These are phyloP conservation scores for Phytophthora fragariae DNA, from an alignment of 352 stramenopile genomes.

Conservation along the genomic window DNA sequence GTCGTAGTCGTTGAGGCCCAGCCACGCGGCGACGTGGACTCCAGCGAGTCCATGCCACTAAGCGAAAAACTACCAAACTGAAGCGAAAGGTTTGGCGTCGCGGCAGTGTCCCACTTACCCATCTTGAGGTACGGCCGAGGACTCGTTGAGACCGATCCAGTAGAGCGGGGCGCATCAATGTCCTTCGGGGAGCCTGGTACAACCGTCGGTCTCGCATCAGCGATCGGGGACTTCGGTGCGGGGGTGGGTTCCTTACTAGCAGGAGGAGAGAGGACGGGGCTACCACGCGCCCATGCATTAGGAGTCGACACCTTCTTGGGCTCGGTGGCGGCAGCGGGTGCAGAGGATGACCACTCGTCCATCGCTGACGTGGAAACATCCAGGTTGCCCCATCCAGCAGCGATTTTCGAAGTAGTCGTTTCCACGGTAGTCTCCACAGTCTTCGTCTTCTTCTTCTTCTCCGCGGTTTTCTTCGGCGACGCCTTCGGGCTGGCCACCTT, in stretches of 20 bases:
- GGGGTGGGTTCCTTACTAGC: slow-evolving; percentile 26
- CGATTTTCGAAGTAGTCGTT: slow-evolving; percentile 47
- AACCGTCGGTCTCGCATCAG: slow-evolving; percentile 50
- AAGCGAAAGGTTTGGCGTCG: slow-evolving; percentile 75
- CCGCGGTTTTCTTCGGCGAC: slow-evolving; percentile 42
- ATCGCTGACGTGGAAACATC: slow-evolving; percentile 74
- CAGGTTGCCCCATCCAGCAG: slow-evolving; percentile 66
- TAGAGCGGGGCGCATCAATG: slow-evolving; percentile 50
- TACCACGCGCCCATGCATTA: slow-evolving; percentile 74
- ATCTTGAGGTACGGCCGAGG: slow-evolving; percentile 87
- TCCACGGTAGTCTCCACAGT: slow-evolving; percentile 51
- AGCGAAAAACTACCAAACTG: slow-evolving; percentile 91
- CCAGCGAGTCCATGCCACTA: slow-evolving; percentile 63
- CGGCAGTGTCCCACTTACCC: slow-evolving; percentile 82
- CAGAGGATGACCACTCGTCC: slow-evolving; percentile 63
- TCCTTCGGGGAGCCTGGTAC: slow-evolving; percentile 76
- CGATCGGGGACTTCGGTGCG: slow-evolving; percentile 42
- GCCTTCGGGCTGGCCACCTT: slow-evolving; percentile 42
- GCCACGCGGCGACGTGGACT: slow-evolving; percentile 67
- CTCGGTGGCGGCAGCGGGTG: slow-evolving; percentile 46
- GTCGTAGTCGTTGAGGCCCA: slow-evolving; percentile 64
- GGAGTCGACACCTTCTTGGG: slow-evolving; percentile 60
- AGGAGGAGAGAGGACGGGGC: slow-evolving; percentile 56
- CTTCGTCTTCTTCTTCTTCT: slow-evolving; percentile 53
- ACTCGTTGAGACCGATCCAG: slow-evolving; percentile 50